Percentiles rank a stretch among this genome's conserved stretches.
Conservation (phyloP, 306 rosid species). For the Trichosanthes cucumerina region DNA sequence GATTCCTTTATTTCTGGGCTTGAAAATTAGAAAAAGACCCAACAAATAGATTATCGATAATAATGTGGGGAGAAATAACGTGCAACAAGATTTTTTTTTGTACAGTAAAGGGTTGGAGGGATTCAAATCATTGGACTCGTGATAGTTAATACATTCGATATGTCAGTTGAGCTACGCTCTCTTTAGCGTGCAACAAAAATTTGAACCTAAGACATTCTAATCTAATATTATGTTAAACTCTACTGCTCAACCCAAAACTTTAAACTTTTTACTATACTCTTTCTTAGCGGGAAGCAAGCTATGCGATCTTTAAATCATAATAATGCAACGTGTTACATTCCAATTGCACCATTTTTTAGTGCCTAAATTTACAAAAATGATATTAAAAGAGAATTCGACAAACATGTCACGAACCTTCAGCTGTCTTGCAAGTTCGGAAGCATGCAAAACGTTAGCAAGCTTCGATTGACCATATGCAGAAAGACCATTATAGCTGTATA, state of each 20-base stretch:
- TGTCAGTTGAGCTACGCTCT: too few species aligned
- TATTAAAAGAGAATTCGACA: not conserved
- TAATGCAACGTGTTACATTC: not conserved
- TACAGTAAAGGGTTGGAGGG: too few species aligned
- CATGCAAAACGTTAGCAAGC: constrained; percentile 69
- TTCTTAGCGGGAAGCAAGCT: not conserved
- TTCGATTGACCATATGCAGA: constrained; percentile 78
- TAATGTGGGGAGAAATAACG: not conserved
- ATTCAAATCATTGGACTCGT: too few species aligned
- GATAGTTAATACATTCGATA: too few species aligned
- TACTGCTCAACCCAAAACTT: not conserved
- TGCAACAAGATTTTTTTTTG: too few species aligned
- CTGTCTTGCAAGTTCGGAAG: constrained; percentile 49
- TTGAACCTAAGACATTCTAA: not conserved
- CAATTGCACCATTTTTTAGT: not conserved
- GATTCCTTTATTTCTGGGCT: not conserved
- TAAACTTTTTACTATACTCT: not conserved
- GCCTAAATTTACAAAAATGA: not conserved
- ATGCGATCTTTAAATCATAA: not conserved
- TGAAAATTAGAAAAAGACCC: not conserved
- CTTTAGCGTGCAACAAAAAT: not conserved
- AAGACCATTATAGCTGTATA: constrained; percentile 44
- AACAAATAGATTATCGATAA: not conserved
- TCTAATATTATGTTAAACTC: not conserved
- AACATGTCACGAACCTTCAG: constrained; percentile 37